phyloP scores from a whole-genome alignment of 1,139 yeast genomes.

The Lodderomyces theae region DNA sequence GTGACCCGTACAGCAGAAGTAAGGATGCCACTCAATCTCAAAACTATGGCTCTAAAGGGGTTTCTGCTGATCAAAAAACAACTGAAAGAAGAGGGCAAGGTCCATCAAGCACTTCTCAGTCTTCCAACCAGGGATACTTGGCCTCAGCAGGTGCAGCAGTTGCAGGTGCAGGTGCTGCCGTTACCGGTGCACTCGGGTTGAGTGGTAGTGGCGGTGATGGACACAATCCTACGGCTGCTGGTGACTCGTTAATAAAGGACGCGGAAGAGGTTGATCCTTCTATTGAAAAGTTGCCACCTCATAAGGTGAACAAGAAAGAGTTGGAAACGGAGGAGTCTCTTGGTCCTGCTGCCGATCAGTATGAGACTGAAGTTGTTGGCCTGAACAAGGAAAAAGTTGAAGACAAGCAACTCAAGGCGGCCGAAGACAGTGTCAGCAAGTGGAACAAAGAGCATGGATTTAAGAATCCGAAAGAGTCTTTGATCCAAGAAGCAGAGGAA shows the following conservation, averaged over 20 bases:
- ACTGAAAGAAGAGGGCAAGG: background rate
- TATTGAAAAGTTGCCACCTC: conserved; percentile 22
- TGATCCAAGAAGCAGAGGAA: conserved; percentile 30
- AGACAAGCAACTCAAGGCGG: conserved; percentile 11
- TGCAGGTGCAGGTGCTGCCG: conserved; percentile 14
- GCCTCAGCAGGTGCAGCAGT: conserved; percentile 6
- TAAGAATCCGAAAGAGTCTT: conserved; percentile 23
- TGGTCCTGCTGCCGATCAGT: conserved; percentile 5
- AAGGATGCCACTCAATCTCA: background rate
- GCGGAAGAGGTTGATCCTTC: conserved; percentile 23
- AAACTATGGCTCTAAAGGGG: background rate
- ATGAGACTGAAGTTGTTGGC: conserved; percentile 3
- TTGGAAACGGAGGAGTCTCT: conserved; percentile 6
- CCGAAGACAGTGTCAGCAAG: conserved; percentile 25
- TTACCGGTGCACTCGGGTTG: conserved; percentile 16
- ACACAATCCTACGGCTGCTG: conserved; percentile 5
- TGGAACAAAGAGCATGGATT: conserved; percentile 30
- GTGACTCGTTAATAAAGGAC: conserved; percentile 22
- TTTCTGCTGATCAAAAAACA: background rate
- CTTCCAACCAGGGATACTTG: conserved; percentile 1
- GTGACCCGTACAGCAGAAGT: background rate
- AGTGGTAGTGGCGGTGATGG: background rate
- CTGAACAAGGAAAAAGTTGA: conserved; percentile 6
- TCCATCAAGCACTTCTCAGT: background rate
- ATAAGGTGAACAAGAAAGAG: conserved; percentile 11